These are phyloP conservation scores for Oehlia diaphana DNA, from an alignment of 192 early-diverging fungal genomes.

Conservation along the genomic window DNA sequence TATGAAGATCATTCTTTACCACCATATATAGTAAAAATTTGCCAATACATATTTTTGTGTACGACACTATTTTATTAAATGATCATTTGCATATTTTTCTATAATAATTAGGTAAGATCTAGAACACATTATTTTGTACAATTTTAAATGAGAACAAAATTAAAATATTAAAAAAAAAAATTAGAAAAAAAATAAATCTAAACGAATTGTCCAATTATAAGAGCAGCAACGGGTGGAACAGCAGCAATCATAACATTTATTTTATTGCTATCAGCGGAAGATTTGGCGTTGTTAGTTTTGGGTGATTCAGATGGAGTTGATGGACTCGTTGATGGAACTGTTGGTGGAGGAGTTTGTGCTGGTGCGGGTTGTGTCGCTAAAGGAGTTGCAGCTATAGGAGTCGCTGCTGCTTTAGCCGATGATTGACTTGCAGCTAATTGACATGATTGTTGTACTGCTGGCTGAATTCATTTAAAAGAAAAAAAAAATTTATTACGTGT, in stretches of 20 bases:
- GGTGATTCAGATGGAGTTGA: not conserved
- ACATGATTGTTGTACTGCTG: not conserved
- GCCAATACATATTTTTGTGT: too few species aligned
- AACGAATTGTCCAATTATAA: not conserved
- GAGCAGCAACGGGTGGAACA: not conserved
- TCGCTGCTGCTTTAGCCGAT: not conserved
- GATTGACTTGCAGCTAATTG: not conserved
- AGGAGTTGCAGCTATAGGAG: not conserved
- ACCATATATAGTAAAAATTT: too few species aligned
- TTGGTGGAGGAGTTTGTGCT: not conserved
- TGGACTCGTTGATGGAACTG: not conserved
- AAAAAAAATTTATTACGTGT: not conserved
- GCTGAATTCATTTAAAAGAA: not conserved
- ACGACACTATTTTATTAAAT: too few species aligned
- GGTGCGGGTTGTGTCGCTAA: not conserved
- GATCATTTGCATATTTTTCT: too few species aligned
- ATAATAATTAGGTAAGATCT: too few species aligned
- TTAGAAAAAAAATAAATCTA: too few species aligned
- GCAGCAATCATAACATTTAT: not conserved
- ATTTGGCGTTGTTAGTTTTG: not conserved
- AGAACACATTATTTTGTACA: too few species aligned
- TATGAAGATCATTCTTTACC: too few species aligned
- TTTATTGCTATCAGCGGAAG: not conserved
- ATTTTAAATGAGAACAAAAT: too few species aligned
- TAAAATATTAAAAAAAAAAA: too few species aligned